Percentiles rank a stretch among this genome's conserved stretches.
These are phyloP conservation scores for Syncephalastrum racemosum DNA, from an alignment of 371 early-diverging fungal species.

Conservation along the genomic window DNA sequence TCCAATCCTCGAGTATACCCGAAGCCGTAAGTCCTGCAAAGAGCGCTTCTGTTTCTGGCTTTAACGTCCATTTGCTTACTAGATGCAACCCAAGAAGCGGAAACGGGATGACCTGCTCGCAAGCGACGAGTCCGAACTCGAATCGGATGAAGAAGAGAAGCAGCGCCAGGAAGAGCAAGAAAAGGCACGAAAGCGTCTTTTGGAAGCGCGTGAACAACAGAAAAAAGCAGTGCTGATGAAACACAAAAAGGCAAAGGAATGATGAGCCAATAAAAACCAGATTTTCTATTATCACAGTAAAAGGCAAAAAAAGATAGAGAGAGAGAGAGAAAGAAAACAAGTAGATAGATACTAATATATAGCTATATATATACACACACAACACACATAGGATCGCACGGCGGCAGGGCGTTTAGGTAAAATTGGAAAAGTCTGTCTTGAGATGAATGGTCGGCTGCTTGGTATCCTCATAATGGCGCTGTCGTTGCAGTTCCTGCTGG, in stretches of 20 bases:
- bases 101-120: constrained; percentile 46
- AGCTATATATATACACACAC: background rate
- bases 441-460: constrained; percentile 53
- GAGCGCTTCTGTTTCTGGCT: background rate
- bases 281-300: too few relatives aligned
- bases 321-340: background rate
- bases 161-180: constrained; percentile 24
- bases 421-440: constrained; percentile 56
- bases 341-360: too few relatives aligned
- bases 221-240: too few relatives aligned
- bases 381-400: background rate
- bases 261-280: too few relatives aligned
- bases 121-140: constrained; percentile 62
- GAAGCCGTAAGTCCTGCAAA: constrained; percentile 16
- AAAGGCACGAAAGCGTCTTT: constrained; percentile 2
- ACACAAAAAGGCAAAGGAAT: too few relatives aligned
- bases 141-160: constrained; percentile 37
- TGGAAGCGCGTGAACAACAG: too few relatives aligned
- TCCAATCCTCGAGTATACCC: constrained; percentile 31
- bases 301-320: too few relatives aligned
- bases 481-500: constrained; percentile 26
- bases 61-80: background rate
- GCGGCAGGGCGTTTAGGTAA: constrained; percentile 16
- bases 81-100: constrained; percentile 19
- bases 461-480: constrained; percentile 20